Percentiles rank a stretch among this genome's conserved stretches.
These are phyloP conservation scores for Penicillium longicatenatum DNA, from an alignment of 495 filamentous ascomycete genomes.

Conservation along the genomic window DNA sequence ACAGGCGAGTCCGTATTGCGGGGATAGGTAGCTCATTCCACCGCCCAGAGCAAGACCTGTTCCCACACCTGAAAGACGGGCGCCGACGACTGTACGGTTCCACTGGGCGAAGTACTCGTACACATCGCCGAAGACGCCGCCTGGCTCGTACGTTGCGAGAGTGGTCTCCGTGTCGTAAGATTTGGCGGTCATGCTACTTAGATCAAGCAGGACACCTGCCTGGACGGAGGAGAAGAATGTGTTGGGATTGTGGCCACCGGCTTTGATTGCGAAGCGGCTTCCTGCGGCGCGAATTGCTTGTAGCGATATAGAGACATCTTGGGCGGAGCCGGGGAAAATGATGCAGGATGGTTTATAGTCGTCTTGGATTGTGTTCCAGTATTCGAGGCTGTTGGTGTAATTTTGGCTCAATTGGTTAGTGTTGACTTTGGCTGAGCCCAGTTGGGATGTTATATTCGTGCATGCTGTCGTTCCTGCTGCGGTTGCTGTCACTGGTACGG, in stretches of 20 bases:
- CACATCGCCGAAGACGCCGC: constrained; percentile 34
- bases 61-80: constrained; percentile 33
- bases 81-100: constrained; percentile 37
- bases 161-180: constrained; percentile 34
- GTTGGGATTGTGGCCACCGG: constrained; percentile 49
- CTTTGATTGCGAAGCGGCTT: constrained; percentile 49
- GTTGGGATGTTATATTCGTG: constrained; percentile 23
- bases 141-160: constrained; percentile 35
- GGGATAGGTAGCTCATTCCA: constrained; percentile 39
- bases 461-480: constrained; percentile 22
- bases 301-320: constrained; percentile 31
- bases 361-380: constrained; percentile 48
- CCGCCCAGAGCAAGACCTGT: constrained; percentile 37
- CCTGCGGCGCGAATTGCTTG: constrained; percentile 27
- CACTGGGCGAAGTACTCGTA: constrained; percentile 33
- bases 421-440: constrained; percentile 26
- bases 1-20: constrained; percentile 39
- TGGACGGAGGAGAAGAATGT: constrained; percentile 40
- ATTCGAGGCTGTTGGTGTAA: constrained; percentile 33
- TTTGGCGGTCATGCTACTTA: constrained; percentile 31
- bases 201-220: constrained; percentile 47
- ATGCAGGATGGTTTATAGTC: constrained; percentile 36
- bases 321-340: constrained; percentile 27
- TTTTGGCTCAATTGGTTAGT: constrained; percentile 16
- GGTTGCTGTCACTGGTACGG: constrained; percentile 10